Evolutionary conservation across 257 asterid genomes (phyloP).

Genomic region (Mentha longifolia): DNA sequence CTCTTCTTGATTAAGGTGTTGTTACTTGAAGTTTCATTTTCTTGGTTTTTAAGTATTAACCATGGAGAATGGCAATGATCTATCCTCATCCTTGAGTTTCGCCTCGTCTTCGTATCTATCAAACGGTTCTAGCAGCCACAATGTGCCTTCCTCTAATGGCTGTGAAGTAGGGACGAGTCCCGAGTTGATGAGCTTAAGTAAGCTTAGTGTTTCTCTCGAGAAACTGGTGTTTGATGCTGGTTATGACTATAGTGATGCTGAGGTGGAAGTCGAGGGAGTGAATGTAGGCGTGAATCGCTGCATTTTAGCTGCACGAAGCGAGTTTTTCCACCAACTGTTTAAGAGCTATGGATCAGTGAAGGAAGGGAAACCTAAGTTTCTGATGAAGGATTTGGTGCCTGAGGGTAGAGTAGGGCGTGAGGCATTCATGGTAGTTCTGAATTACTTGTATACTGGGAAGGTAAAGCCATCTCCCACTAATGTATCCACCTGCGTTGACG

Average conservation of each 20-base stretch:
- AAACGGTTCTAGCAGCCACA: slow-evolving; percentile 52
- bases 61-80: slow-evolving; percentile 71
- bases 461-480: slow-evolving; percentile 62
- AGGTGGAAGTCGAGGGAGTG: slow-evolving; percentile 68
- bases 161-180: slow-evolving; percentile 48
- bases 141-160: slow-evolving; percentile 34
- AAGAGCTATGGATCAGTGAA: slow-evolving; percentile 36
- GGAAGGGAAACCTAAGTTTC: slow-evolving; percentile 65
- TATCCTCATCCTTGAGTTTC: slow-evolving; percentile 61
- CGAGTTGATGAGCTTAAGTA: slow-evolving; percentile 60
- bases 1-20: background rate
- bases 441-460: slow-evolving; percentile 75
- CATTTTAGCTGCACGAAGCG: slow-evolving; percentile 76
- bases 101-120: slow-evolving; percentile 65
- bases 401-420: slow-evolving; percentile 61
- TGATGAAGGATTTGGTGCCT: slow-evolving; percentile 55
- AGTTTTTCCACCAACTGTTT: slow-evolving; percentile 53
- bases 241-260: slow-evolving; percentile 75
- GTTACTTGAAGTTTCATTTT: background rate
- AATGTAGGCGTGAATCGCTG: slow-evolving; percentile 74
- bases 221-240: slow-evolving; percentile 58
- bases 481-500: slow-evolving; percentile 84
- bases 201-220: slow-evolving; percentile 63
- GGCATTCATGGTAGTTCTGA: slow-evolving; percentile 50
- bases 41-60: background rate